Conservation (phyloP, 257 asterid genomes). For the Linaria vulgaris region DNA sequence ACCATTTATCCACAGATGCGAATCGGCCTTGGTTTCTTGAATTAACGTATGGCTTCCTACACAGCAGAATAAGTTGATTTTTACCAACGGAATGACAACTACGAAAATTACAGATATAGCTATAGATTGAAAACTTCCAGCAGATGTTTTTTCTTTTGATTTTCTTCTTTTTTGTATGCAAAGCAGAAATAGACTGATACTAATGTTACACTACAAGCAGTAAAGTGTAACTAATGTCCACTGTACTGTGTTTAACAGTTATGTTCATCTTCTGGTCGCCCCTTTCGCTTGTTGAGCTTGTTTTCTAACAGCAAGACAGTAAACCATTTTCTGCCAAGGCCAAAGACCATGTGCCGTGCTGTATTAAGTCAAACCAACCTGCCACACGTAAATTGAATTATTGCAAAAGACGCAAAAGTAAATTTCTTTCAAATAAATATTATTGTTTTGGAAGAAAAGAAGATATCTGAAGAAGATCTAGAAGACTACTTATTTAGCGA, state of each 20-base stretch:
- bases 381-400: background rate
- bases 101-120: background rate
- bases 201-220: constrained; percentile 6
- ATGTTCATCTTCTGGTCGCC: constrained; percentile 28
- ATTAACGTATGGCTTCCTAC: background rate
- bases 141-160: background rate
- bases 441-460: background rate
- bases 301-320: constrained; percentile 8
- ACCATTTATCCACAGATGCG: constrained; percentile 2
- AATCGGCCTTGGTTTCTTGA: no score
- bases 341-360: constrained; percentile 17
- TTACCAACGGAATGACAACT: background rate
- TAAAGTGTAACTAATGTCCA: background rate
- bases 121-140: background rate
- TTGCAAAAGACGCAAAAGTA: no score
- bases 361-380: background rate
- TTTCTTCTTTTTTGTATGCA: background rate
- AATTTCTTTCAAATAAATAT: background rate
- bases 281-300: constrained; percentile 21
- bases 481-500: constrained; percentile 6
- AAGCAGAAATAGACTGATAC: background rate
- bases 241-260: background rate
- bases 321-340: background rate
- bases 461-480: background rate
- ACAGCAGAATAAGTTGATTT: background rate